Percentiles rank a stretch among this genome's conserved stretches.
Evolutionary conservation across 2,329 filamentous ascomycete genomes (phyloP).

Genomic region (Apiospora saccharicola): DNA sequence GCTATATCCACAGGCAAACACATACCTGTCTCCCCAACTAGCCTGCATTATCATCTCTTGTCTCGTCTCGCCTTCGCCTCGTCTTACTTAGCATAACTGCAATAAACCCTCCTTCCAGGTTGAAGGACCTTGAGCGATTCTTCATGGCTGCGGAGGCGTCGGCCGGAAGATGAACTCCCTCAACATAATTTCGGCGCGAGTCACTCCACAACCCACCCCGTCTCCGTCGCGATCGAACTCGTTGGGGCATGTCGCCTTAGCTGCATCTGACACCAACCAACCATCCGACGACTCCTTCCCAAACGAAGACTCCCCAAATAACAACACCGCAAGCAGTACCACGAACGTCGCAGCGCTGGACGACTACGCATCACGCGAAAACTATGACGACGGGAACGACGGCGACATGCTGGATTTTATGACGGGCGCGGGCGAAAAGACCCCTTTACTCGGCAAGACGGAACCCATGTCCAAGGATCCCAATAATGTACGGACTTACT

Average conservation of each 20-base stretch:
- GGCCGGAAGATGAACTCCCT: constrained; percentile 88
- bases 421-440: constrained; percentile 65
- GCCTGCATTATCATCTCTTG: not conserved
- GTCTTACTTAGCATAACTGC: constrained; percentile 1
- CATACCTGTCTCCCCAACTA: not conserved
- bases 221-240: constrained; percentile 67
- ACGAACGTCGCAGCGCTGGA: constrained; percentile 41
- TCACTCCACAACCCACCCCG: constrained; percentile 68
- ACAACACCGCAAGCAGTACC: constrained; percentile 34
- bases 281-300: constrained; percentile 30
- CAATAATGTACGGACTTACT: constrained; percentile 46
- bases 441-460: constrained; percentile 65
- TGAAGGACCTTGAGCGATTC: constrained; percentile 20
- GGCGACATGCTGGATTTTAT: constrained; percentile 37
- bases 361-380: constrained; percentile 44
- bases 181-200: constrained; percentile 89
- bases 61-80: not conserved
- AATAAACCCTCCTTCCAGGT: constrained; percentile 2
- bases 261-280: constrained; percentile 50
- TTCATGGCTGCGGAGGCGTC: constrained; percentile 37
- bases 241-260: constrained; percentile 59
- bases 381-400: constrained; percentile 45
- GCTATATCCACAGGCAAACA: constrained; percentile 10
- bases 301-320: constrained; percentile 40
- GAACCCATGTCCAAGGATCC: constrained; percentile 40